Evolutionary conservation across 2,329 filamentous ascomycete species (phyloP), one percentile per base, ranked within the genome.

Genomic region (Elsinoe batatas): DNA sequence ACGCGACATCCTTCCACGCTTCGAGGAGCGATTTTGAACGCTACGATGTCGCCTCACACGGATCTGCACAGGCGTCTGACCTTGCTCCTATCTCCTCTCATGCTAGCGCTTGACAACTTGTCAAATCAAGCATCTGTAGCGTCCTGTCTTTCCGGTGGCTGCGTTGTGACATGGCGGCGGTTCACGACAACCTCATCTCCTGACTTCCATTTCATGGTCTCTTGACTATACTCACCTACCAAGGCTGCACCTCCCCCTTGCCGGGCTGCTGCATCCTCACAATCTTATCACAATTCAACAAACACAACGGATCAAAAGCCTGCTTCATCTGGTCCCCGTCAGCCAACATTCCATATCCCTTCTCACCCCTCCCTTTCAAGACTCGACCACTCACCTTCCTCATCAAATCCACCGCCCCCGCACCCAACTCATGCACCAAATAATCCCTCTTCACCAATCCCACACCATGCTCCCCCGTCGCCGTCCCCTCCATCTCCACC

Each of bases 361-460:
- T 13, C 20, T 20, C n/a, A n/a, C n/a, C 7, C 36, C 18, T n/a
- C 33, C 43, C 32, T 8, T 32, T 15, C n/a, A 26, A 17, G n/a
- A n/a, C n/a, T n/a, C n/a, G n/a, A n/a, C n/a, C 17, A 69, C 75
- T 63, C 70, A 86, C 83, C 77, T 85, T 87, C 70, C 88, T 80
- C 88, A 94, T 94, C 18, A 85, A 77, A 71, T 91, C 86, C 7
- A 94, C 87, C 0, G 87, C 88, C 11, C 72, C 75, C 67, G 82
- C 75, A 11, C 88, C 87, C 38, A 93, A 74, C 71, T 94, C 88
- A 65, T 91, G 85, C 8, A 82, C 77, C 42, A 94, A 76, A 65
- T 91, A 91, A 66, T 93, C 88, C 62, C 88, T 77, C 79, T 94
- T 94, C 56, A 91, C 85, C 47, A 94, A 73, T 5, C 88, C 88